Percentiles rank a stretch among this genome's conserved stretches.
These are phyloP conservation scores for Saraca asoca DNA, from an alignment of 331 rosid genomes.

Conservation along the genomic window DNA sequence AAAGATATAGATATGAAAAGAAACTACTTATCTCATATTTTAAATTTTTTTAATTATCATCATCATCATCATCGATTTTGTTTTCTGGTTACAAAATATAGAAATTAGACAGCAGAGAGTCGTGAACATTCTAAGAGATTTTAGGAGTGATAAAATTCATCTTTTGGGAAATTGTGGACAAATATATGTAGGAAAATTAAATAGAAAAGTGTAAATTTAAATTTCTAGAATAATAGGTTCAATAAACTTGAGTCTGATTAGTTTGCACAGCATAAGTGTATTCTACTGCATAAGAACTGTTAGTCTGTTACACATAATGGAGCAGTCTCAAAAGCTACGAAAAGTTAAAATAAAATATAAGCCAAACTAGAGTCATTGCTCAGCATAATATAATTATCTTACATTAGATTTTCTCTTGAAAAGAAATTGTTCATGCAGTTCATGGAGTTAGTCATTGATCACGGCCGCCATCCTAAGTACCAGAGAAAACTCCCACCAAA, in stretches of 20 bases:
- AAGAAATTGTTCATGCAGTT: background rate
- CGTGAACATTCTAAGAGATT: background rate
- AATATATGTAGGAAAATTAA: background rate
- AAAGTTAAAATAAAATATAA: background rate
- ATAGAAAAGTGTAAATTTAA: background rate
- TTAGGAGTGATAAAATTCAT: background rate
- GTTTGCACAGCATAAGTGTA: background rate
- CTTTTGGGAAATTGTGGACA: background rate
- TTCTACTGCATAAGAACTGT: background rate
- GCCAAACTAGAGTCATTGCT: background rate
- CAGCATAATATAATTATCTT: background rate
- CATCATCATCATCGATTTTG: background rate
- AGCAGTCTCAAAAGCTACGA: background rate
- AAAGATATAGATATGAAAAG: slow-evolving; percentile 2
- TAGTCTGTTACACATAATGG: no score
- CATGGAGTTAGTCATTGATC: background rate
- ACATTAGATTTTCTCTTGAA: background rate
- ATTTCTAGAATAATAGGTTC: background rate
- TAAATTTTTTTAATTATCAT: no score
- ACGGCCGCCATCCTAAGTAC: background rate
- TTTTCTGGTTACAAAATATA: background rate
- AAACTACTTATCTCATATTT: background rate
- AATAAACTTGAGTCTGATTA: background rate
- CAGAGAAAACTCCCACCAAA: no score
- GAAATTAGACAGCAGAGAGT: background rate